Evolutionary conservation across 2,329 filamentous ascomycete genomes (phyloP).

Genomic region (Fusarium camptoceras): DNA sequence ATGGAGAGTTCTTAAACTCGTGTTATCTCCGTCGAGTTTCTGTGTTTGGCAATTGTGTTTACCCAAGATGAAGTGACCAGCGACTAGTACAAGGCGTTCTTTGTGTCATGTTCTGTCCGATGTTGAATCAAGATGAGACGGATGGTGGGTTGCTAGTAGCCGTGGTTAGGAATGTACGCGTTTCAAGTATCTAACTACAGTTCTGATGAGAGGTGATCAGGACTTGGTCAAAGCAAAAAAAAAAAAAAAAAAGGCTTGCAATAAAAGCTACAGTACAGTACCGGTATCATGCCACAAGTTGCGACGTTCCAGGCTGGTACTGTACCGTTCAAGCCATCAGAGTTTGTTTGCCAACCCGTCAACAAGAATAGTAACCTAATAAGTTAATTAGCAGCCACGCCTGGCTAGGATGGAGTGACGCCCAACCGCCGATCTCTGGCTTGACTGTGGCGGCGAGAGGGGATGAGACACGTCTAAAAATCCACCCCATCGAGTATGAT

Average conservation of each 20-base stretch:
- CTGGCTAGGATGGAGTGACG: constrained; percentile 10
- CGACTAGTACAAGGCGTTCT: neutral
- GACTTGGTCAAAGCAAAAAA: neutral
- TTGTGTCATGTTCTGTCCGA: neutral
- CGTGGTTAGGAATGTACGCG: constrained; percentile 24
- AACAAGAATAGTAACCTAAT: constrained; percentile 33
- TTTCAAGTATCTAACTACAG: constrained; percentile 31
- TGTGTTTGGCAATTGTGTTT: neutral
- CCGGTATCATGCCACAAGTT: neutral
- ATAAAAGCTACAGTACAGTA: neutral
- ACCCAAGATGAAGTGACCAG: neutral
- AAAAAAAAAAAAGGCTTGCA: neutral
- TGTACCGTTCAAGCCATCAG: constrained; percentile 5
- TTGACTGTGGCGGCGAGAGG: constrained; percentile 18
- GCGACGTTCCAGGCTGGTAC: constrained; percentile 18
- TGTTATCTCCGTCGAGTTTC: neutral
- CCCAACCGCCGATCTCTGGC: constrained; percentile 32
- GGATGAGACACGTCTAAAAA: constrained; percentile 24
- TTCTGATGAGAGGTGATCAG: constrained; percentile 12
- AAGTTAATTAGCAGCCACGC: constrained; percentile 17
- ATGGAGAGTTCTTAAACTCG: neutral
- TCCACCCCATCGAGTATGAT: constrained; percentile 15
- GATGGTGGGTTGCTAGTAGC: constrained; percentile 6
- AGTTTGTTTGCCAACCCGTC: constrained; percentile 5
- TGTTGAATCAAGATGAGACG: constrained; percentile 25